Evolutionary conservation across 1,139 yeast genomes (phyloP).

Genomic region (Candida neerlandica): DNA sequence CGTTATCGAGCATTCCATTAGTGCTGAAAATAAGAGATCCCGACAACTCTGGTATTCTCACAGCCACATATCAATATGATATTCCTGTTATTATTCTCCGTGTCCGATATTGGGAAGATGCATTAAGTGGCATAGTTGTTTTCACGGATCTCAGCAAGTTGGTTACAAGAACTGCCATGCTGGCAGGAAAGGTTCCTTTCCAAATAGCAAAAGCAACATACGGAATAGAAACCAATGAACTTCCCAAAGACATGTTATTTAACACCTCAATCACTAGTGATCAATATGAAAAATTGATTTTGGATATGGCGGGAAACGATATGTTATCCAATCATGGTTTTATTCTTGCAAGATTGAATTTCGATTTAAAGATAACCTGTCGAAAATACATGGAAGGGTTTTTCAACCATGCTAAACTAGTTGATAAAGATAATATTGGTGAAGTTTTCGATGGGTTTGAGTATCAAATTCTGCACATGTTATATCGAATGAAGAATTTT

Average conservation of each 20-base stretch:
- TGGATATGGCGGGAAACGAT: background rate
- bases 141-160: slow-evolving; percentile 11
- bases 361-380: slow-evolving; percentile 10
- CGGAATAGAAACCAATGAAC: background rate
- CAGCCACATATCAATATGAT: slow-evolving; percentile 6
- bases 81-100: slow-evolving; percentile 10
- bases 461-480: slow-evolving; percentile 8
- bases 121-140: slow-evolving; percentile 2
- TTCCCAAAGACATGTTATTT: slow-evolving; percentile 2
- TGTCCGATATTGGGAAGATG: background rate
- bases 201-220: background rate
- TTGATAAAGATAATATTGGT: slow-evolving; percentile 5
- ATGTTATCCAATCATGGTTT: background rate
- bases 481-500: slow-evolving; percentile 7
- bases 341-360: slow-evolving; percentile 10
- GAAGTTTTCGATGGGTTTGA: slow-evolving; percentile 10
- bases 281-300: slow-evolving; percentile 2
- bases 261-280: background rate
- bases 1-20: slow-evolving; percentile 5
- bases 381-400: slow-evolving; percentile 11
- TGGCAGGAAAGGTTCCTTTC: slow-evolving; percentile 2
- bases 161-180: background rate
- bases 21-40: background rate
- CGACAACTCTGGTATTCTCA: background rate
- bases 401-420: slow-evolving; percentile 2